A percentile compares a stretch with the other conserved stretches of the same genome.
These are phyloP conservation scores for Apiospora rasikravindrae DNA, from an alignment of 2,329 filamentous ascomycete genomes.

Conservation along the genomic window DNA sequence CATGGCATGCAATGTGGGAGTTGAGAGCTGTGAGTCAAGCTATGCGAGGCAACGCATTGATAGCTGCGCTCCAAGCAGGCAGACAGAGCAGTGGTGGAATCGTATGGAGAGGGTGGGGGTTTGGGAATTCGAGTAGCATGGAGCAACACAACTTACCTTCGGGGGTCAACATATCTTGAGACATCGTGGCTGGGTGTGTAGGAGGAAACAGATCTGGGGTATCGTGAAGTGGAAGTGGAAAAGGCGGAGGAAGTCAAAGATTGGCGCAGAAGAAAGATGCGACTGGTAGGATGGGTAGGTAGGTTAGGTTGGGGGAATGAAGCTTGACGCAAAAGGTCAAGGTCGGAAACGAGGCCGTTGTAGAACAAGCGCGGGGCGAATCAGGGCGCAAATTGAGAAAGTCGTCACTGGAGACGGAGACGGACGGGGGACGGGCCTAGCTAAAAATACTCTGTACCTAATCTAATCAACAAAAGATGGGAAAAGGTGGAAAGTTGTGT, in stretches of 20 bases:
- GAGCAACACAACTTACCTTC: conserved; percentile 20
- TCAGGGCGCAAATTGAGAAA: not conserved
- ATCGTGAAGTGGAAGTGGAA: conserved; percentile 13
- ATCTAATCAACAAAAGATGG: conserved; percentile 11
- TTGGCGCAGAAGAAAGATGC: conserved; percentile 13
- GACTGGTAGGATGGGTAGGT: not conserved
- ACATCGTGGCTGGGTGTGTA: conserved; percentile 21
- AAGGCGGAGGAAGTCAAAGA: conserved; percentile 16
- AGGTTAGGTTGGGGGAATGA: not conserved
- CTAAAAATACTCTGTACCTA: not conserved
- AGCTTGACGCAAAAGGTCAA: conserved; percentile 12
- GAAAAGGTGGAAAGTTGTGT: not conserved
- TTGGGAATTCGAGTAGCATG: not conserved
- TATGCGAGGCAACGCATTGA: not conserved
- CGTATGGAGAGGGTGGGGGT: conserved; percentile 1
- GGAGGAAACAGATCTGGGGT: conserved; percentile 1
- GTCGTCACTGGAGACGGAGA: not conserved
- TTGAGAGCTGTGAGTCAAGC: conserved; percentile 3
- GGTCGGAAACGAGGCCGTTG: conserved; percentile 16
- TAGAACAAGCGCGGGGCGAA: conserved; percentile 14
- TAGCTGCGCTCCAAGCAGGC: not conserved
- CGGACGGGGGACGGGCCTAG: not conserved
- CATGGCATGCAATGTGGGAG: not conserved
- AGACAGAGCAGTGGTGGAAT: not conserved
- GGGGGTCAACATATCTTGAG: conserved; percentile 24